A percentile compares a stretch with the other conserved stretches of the same genome.
These are phyloP conservation scores for Angophora floribunda DNA, from an alignment of 345 rosid genomes.

Conservation along the genomic window DNA sequence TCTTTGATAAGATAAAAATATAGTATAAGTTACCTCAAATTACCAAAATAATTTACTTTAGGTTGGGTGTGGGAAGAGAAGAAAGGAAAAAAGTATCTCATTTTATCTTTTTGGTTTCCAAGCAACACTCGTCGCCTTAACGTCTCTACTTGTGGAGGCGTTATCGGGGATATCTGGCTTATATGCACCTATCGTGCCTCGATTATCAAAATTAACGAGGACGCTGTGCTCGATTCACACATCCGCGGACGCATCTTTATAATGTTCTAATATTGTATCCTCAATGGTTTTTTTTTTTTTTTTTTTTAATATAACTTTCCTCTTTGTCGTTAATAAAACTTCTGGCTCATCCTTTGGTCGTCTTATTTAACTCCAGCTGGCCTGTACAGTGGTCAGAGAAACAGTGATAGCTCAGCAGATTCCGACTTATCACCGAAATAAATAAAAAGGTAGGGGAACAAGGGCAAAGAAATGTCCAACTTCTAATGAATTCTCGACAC, in stretches of 20 bases:
- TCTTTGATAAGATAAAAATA: neutral
- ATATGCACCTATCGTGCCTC: neutral
- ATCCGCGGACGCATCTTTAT: neutral
- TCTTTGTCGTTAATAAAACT: neutral
- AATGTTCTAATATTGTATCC: neutral
- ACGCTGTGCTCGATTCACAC: neutral
- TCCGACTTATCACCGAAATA: neutral
- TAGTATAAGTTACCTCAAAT: neutral
- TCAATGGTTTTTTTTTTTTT: neutral
- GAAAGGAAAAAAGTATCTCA: neutral
- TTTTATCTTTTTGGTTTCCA: neutral
- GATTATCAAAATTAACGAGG: neutral
- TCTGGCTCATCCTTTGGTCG: neutral
- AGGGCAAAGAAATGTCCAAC: neutral
- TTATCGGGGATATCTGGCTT: neutral
- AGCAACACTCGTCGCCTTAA: neutral
- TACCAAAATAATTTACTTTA: neutral
- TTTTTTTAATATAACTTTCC: neutral
- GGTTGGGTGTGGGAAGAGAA: neutral
- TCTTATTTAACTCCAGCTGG: neutral
- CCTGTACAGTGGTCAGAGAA: neutral
- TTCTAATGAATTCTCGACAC: neutral
- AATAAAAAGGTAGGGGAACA: neutral
- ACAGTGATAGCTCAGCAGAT: neutral
- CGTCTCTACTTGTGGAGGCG: neutral